These are phyloP conservation scores for Heliamphora pulchella DNA, from an alignment of 179 eudicot genomes.

Conservation along the genomic window DNA sequence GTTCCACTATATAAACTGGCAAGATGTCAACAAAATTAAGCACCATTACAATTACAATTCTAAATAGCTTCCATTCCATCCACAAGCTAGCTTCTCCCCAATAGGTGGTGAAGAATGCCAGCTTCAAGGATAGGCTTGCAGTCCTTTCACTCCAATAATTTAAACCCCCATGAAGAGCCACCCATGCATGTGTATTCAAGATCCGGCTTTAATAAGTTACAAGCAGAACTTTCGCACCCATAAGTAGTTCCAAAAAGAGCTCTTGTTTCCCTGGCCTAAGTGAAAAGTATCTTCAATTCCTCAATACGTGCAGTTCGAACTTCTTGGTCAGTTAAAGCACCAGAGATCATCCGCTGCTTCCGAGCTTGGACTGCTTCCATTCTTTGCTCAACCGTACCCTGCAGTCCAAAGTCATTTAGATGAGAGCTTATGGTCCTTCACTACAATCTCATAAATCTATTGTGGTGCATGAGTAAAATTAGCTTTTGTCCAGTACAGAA, in stretches of 20 bases:
- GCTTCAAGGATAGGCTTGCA: constrained; percentile 2
- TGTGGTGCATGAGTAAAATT: too few relatives aligned
- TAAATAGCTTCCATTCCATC: not conserved
- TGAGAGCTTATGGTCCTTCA: not conserved
- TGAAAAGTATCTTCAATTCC: constrained; percentile 94
- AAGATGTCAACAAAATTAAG: not conserved
- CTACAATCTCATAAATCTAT: not conserved
- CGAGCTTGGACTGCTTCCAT: constrained; percentile 99
- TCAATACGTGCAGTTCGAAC: constrained; percentile 87
- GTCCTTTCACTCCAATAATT: not conserved
- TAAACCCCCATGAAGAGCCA: not conserved
- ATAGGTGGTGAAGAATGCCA: not conserved
- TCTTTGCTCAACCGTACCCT: constrained; percentile 97
- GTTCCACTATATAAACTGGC: not conserved
- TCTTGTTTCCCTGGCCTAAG: constrained; percentile 23
- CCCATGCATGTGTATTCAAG: not conserved
- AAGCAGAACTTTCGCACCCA: not conserved
- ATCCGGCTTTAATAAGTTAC: not conserved
- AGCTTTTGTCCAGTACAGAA: not conserved
- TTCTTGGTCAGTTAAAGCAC: constrained; percentile 96
- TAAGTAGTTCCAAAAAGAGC: not conserved
- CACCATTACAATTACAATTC: not conserved
- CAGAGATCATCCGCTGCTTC: constrained; percentile 90
- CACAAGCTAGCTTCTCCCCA: not conserved
- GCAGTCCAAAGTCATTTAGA: constrained; percentile 19